Conservation (phyloP, 352 stramenopile species). For the Globisporangium splendens region DNA sequence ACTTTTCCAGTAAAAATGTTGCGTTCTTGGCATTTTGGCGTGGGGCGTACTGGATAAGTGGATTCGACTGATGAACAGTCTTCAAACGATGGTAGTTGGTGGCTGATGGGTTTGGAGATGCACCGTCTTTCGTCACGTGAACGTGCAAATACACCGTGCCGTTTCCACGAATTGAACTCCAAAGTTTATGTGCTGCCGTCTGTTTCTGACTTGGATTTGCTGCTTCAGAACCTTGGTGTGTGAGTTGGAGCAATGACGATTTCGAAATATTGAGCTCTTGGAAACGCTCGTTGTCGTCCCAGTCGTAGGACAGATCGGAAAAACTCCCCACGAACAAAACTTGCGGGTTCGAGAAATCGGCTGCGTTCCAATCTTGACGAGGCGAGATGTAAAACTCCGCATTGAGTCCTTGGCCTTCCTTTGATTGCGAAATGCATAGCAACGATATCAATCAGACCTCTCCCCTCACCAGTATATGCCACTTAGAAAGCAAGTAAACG, state of each 20-base stretch:
- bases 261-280: conserved; percentile 52
- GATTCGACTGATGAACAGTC: conserved; percentile 66
- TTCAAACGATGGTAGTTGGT: conserved; percentile 45
- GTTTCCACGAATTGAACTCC: conserved; percentile 44
- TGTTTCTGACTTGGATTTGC: conserved; percentile 1
- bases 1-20: conserved; percentile 40
- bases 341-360: conserved; percentile 35
- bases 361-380: conserved; percentile 35
- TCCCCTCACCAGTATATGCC: too few relatives aligned
- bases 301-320: conserved; percentile 59
- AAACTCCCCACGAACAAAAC: conserved; percentile 50
- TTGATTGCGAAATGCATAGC: not conserved
- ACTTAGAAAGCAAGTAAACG: not conserved
- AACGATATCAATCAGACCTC: too few relatives aligned
- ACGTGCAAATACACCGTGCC: conserved; percentile 67
- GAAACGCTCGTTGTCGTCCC: conserved; percentile 53
- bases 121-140: conserved; percentile 56
- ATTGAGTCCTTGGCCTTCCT: conserved; percentile 50
- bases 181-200: conserved; percentile 18
- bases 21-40: conserved; percentile 62
- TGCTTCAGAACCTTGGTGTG: conserved; percentile 1
- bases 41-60: conserved; percentile 49
- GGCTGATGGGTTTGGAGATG: conserved; percentile 38
- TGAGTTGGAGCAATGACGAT: conserved; percentile 15
- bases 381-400: conserved; percentile 60